phyloP scores from a whole-genome alignment of 2,329 filamentous ascomycete genomes.

The Tolypocladium nubicola region DNA sequence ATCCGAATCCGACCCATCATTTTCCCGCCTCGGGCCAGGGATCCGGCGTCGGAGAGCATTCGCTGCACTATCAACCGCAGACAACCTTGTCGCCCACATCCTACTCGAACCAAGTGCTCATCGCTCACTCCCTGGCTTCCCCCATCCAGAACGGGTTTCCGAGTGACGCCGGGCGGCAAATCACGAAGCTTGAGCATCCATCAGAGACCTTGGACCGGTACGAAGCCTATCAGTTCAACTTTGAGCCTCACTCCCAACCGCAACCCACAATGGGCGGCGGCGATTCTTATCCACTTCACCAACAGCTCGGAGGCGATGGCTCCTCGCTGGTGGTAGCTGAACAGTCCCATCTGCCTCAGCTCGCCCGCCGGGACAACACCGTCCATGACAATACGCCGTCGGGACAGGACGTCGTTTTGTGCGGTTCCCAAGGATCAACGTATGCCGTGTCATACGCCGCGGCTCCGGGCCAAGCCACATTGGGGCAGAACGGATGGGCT shows the following conservation, averaged over 20 bases:
- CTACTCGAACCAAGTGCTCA: not conserved
- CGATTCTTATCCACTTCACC: not conserved
- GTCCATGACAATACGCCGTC: not conserved
- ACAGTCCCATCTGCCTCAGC: not conserved
- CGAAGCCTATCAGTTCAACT: not conserved
- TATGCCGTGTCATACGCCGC: not conserved
- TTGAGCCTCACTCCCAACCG: not conserved
- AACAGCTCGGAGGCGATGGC: not conserved
- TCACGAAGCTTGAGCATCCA: not conserved
- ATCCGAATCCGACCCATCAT: not conserved
- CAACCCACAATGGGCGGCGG: slow-evolving; percentile 1
- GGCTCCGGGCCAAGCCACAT: not conserved
- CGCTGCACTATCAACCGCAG: not conserved
- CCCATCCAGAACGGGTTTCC: not conserved
- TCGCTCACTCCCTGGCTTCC: not conserved
- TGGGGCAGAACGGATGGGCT: not conserved
- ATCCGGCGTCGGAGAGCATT: not conserved
- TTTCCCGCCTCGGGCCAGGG: not conserved
- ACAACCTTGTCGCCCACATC: not conserved
- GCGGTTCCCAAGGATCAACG: not conserved
- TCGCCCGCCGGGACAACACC: not conserved
- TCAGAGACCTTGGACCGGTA: not conserved
- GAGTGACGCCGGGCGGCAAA: not conserved
- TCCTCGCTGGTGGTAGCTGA: not conserved
- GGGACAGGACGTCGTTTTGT: not conserved